Evolutionary conservation across 805 yeast genomes (phyloP), one percentile per base, ranked within the genome.

Genomic region (Candida incommunis): DNA sequence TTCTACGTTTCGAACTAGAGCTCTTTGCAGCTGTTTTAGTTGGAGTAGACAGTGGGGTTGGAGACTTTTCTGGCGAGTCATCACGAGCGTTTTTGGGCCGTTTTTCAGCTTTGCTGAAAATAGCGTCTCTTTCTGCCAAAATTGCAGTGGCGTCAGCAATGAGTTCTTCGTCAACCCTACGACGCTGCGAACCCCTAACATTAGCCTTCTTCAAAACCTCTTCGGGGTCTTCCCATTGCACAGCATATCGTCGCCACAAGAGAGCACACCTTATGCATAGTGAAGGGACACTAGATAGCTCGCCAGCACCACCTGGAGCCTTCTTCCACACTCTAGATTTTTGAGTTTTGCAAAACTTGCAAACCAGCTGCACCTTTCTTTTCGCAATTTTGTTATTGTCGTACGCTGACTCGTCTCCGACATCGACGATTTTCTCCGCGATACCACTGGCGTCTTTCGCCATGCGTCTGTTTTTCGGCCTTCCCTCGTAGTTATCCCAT

Each of bases 211-310:
- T 74, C 40, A 76, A 61, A 0, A 84, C 77, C 45, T 79, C 86
- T 22, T 63, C 52, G 0, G 95, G 95, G 26, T 76, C 77, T 51
- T 80, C 85, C 97, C 97, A 92, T 7, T 68, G 69, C 0, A 84
- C 78, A 0, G 87, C 96, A 60, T 90, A 90, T 34, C 94, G 66
- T 59, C 95, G 71, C 97, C 97, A 90, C 23, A 92, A 57, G 47
- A 82, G 71, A 0, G 96, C 95, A 66, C 98, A 90, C 45, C 97
- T 68, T 23, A 72, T 63, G 60, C 98, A 90, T 13, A 90, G 64
- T 0, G 87, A 96, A 15, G 68, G 61, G 1, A 76, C 63, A 1
- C 64, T 54, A 3, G 64, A 56, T 7, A 56, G 52, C 0, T 53
- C 63, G 3, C 63, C 60, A 11, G 69, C 64, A 23, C 68, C 70